Percentiles rank a stretch among this genome's conserved stretches.
These are phyloP conservation scores for Corymbia maculata DNA, from an alignment of 345 rosid species.

Conservation along the genomic window DNA sequence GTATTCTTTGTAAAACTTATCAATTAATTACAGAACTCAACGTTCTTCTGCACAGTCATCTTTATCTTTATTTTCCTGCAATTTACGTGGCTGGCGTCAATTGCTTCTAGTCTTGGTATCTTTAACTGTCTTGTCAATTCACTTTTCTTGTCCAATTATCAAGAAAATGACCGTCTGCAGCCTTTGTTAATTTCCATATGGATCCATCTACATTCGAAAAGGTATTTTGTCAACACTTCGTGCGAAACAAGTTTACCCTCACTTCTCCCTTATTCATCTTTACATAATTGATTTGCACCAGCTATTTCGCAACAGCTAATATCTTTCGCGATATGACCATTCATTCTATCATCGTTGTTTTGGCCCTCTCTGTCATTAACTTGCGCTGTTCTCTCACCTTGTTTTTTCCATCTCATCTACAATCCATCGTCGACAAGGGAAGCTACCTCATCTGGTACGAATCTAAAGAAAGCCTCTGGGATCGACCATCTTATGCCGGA, in stretches of 20 bases:
- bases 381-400: neutral
- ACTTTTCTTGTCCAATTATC: neutral
- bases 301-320: too few species aligned
- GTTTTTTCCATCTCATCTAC: neutral
- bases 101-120: too few species aligned
- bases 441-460: neutral
- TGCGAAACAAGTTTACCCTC: neutral
- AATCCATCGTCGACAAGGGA: neutral
- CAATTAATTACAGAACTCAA: too few species aligned
- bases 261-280: neutral
- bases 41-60: fast-evolving
- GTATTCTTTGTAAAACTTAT: neutral
- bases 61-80: neutral
- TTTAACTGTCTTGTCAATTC: neutral
- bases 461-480: neutral
- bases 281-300: neutral
- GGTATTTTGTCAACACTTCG: fast-evolving
- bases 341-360: neutral
- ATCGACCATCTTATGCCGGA: neutral
- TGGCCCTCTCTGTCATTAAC: neutral
- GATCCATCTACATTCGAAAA: neutral
- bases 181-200: neutral
- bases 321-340: neutral
- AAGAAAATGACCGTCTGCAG: neutral
- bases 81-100: fast-evolving